Conservation (phyloP, 257 asterid species). For the Fraxinus excelsior region DNA sequence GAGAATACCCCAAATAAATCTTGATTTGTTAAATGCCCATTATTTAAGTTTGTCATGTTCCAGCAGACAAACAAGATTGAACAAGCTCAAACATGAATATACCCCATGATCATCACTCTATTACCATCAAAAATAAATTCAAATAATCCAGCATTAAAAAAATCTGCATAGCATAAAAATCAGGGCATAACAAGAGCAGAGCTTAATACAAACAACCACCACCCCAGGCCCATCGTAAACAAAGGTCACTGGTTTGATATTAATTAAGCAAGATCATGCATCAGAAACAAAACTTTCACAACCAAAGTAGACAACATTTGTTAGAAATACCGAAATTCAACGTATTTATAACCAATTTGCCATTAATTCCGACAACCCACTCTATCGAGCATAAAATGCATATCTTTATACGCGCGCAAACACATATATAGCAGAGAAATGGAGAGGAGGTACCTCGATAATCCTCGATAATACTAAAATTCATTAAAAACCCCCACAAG, state of each 20-base stretch:
- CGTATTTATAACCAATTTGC: neutral
- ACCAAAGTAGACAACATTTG: neutral
- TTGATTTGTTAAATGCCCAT: neutral
- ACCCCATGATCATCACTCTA: neutral
- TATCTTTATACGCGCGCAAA: neutral
- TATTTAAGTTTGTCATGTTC: neutral
- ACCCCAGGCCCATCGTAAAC: neutral
- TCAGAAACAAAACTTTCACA: slow-evolving; percentile 8
- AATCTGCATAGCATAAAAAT: neutral
- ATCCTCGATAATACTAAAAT: neutral
- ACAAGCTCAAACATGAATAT: neutral
- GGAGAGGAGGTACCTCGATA: neutral
- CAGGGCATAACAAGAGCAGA: neutral
- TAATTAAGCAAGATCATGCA: neutral
- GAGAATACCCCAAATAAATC: neutral
- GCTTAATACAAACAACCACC: neutral
- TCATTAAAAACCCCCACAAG: slow-evolving; percentile 8
- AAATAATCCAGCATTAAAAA: too few relatives aligned
- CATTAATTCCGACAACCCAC: slow-evolving; percentile 2
- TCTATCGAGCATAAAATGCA: slow-evolving; percentile 8
- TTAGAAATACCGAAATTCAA: neutral
- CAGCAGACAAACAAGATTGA: neutral
- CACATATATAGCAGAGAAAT: neutral
- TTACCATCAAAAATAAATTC: neutral
- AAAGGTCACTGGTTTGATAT: neutral